Conservation (phyloP, 139 green algal genomes). For the Edaphochlamys debaryana region DNA sequence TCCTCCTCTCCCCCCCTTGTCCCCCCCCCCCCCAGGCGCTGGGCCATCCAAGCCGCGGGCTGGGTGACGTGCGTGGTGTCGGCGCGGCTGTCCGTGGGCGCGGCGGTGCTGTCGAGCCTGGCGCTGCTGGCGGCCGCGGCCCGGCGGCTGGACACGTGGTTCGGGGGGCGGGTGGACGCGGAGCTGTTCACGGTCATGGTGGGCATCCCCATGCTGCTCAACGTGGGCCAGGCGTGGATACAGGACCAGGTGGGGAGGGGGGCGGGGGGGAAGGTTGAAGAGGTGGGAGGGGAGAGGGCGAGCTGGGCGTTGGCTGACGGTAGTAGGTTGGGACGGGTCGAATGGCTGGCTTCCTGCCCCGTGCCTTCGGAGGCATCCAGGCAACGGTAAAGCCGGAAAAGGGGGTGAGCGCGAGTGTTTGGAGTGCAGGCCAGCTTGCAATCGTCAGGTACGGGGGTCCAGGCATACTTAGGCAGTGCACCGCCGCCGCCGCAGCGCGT, state of each 20-base stretch:
- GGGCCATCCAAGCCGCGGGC: slow-evolving; percentile 44
- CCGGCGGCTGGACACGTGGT: slow-evolving; percentile 32
- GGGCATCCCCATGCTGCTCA: slow-evolving; percentile 53
- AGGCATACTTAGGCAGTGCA: too few species aligned
- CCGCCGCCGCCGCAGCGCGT: too few species aligned
- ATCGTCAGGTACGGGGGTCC: too few species aligned
- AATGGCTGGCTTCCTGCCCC: too few species aligned
- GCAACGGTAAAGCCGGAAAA: too few species aligned
- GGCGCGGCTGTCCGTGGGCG: slow-evolving; percentile 49
- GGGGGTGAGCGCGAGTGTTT: too few species aligned
- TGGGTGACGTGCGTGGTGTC: slow-evolving; percentile 53
- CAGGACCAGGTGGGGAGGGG: slow-evolving; percentile 53
- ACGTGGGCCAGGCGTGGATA: slow-evolving; percentile 59
- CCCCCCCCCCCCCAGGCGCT: neutral
- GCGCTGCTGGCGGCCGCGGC: slow-evolving; percentile 13
- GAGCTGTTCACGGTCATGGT: slow-evolving; percentile 56
- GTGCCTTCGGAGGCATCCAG: too few species aligned
- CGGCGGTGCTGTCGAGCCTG: slow-evolving; percentile 23
- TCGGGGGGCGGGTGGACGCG: slow-evolving; percentile 21
- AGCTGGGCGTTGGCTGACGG: too few species aligned
- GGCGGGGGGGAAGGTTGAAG: neutral
- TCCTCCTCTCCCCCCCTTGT: too few species aligned
- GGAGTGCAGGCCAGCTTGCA: too few species aligned
- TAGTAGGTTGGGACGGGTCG: too few species aligned
- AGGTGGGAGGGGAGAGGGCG: neutral